These are phyloP conservation scores for Aspergillus sp. DNA, from an alignment of 2,329 filamentous ascomycete species.

Conservation along the genomic window DNA sequence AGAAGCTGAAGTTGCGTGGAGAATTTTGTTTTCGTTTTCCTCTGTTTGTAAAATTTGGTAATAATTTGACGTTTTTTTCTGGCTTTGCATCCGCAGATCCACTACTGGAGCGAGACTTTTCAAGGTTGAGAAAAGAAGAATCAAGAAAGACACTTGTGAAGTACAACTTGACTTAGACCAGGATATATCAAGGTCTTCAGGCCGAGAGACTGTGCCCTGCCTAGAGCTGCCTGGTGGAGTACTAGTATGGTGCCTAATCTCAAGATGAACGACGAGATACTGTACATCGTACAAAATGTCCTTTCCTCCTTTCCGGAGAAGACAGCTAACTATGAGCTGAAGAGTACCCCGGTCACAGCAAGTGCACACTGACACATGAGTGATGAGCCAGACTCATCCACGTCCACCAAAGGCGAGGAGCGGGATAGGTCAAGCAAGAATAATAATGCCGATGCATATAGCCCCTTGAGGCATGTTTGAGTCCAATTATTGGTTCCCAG, in stretches of 20 bases:
- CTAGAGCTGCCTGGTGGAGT: slow-evolving; percentile 13
- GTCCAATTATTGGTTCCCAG: slow-evolving; percentile 22
- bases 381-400: background rate
- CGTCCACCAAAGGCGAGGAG: background rate
- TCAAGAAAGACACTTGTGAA: background rate
- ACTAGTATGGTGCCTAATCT: slow-evolving; percentile 13
- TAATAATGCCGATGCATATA: slow-evolving; percentile 17
- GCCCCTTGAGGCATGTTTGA: slow-evolving; percentile 12
- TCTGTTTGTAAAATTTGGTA: slow-evolving; percentile 39
- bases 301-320: background rate
- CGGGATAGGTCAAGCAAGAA: background rate
- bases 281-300: background rate
- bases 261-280: background rate
- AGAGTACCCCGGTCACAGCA: background rate
- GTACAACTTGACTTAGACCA: slow-evolving; percentile 1
- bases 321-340: background rate
- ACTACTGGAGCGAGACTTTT: slow-evolving; percentile 25
- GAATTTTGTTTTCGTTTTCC: slow-evolving; percentile 43
- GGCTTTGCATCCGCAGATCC: slow-evolving; percentile 37
- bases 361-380: background rate
- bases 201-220: slow-evolving; percentile 17
- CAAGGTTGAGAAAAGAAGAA: background rate
- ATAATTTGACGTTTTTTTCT: slow-evolving; percentile 27
- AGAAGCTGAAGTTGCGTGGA: slow-evolving; percentile 29
- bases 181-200: slow-evolving; percentile 18